These are phyloP conservation scores for Canariomyces notabilis DNA, from an alignment of 2,329 filamentous ascomycete genomes.

Conservation along the genomic window DNA sequence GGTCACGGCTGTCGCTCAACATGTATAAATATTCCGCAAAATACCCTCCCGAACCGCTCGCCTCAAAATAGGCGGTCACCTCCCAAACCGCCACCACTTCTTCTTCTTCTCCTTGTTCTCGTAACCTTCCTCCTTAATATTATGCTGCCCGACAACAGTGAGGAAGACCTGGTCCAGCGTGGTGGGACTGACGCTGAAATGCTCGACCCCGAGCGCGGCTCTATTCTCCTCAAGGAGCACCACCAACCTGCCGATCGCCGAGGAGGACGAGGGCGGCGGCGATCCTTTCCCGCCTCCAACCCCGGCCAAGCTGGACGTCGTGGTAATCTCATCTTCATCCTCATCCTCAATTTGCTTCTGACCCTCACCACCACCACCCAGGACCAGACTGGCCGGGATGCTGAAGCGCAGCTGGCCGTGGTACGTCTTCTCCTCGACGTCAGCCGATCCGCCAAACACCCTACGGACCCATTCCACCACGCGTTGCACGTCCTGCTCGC, in stretches of 20 bases:
- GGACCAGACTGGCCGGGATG: slow-evolving; percentile 43
- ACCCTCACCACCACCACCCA: slow-evolving; percentile 2
- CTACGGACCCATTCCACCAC: slow-evolving; percentile 62
- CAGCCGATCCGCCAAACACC: slow-evolving; percentile 56
- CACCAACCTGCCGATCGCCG: slow-evolving; percentile 64
- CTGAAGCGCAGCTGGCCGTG: slow-evolving; percentile 87
- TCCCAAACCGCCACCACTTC: slow-evolving; percentile 14
- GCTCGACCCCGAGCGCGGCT: slow-evolving; percentile 65
- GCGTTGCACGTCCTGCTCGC: slow-evolving; percentile 58
- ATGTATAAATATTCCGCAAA: too few species aligned
- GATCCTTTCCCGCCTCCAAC: not conserved
- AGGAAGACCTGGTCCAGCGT: slow-evolving; percentile 90
- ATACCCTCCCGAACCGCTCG: too few species aligned
- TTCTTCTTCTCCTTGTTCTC: slow-evolving; percentile 31
- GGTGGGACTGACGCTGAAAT: slow-evolving; percentile 82
- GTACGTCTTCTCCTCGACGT: slow-evolving; percentile 68
- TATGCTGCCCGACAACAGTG: slow-evolving; percentile 73
- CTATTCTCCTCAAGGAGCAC: slow-evolving; percentile 68
- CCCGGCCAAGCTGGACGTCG: not conserved
- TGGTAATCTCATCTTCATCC: not conserved
- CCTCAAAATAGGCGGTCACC: too few species aligned
- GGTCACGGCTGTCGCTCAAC: too few species aligned
- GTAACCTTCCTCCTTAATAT: slow-evolving; percentile 69
- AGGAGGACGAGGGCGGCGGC: slow-evolving; percentile 25
- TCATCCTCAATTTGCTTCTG: not conserved